Base-by-base conservation (phyloP, 1,139 yeast species). In the Hyphopichia wangnamkhiaoensis region DNA sequence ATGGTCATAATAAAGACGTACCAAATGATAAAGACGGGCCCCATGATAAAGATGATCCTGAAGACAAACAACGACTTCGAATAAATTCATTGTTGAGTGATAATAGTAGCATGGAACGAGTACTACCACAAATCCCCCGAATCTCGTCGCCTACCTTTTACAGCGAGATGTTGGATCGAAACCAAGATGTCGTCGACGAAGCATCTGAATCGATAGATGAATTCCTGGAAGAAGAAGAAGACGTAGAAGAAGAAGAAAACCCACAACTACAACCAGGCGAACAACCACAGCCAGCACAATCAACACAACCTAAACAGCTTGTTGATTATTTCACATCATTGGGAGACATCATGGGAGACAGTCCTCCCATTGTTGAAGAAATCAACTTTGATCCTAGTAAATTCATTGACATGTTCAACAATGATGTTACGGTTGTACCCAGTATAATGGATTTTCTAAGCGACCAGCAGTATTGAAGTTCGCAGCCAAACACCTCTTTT, bases 81-180 rank as follows among this genome's bases (percentile, higher is more conserved):
- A 25, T 12, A 12, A 21, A 21, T 21, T 7, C 24, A 7, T 10
- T 21, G 10, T 21, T 21, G 10, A 19, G 16, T 28, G 31, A 28
- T 13, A 15, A 14, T 16, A 28, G 10, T 6, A 28, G 15, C 6
- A 28, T n/a, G 17, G 39, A 38, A 5, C 21, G 24, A 7, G 33
- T 35, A 4, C 18, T 37, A 5, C 45, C 45, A 14, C 31, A 37
- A 19, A 33, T 44, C 17, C 38, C 40, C 8, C 35, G 41, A 24
- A 36, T 47, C 17, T 34, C 50, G 8, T 47, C 52, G 1, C 44
- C 51, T 6, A 26, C 47, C 4, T 43, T 26, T 16, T 46, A 45
- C 23, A 33, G 17, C 14, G 40, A 27, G 6, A 24, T 14, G n/a
- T 5, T 24, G 10, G n/a, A 10, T 6, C 5, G n/a, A 12, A 12